Percentiles rank a stretch among this genome's conserved stretches.
Evolutionary conservation across 352 stramenopile species (phyloP).

Genomic region (Globisporangium camurandrum): DNA sequence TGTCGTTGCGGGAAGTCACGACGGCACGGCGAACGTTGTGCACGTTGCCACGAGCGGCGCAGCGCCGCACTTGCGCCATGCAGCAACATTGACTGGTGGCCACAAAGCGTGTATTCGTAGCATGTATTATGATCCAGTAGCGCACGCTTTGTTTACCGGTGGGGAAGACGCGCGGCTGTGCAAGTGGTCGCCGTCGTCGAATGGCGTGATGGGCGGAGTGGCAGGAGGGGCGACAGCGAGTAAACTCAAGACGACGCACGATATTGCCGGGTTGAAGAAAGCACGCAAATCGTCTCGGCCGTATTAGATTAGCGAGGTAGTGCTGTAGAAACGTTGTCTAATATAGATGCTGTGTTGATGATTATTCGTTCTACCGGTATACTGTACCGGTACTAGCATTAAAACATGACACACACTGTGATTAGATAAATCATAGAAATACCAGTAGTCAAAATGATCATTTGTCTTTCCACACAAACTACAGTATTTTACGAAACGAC

Average conservation of each 20-base stretch:
- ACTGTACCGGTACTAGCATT: too few relatives aligned
- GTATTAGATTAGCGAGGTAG: too few relatives aligned
- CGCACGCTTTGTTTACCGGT: constrained; percentile 60
- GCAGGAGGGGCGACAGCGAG: not conserved
- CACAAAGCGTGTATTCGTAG: constrained; percentile 83
- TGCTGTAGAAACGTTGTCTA: too few relatives aligned
- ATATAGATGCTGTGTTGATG: too few relatives aligned
- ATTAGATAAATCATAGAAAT: too few relatives aligned
- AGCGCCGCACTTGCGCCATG: constrained; percentile 54
- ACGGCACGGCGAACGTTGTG: constrained; percentile 66
- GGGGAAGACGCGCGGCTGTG: constrained; percentile 85
- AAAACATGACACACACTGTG: too few relatives aligned
- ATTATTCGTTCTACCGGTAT: too few relatives aligned
- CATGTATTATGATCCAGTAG: constrained; percentile 58
- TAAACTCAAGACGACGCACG: constrained; percentile 24
- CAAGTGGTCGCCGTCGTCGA: constrained; percentile 38
- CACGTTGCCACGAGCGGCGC: constrained; percentile 39
- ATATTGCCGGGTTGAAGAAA: constrained; percentile 55
- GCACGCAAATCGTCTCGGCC: constrained; percentile 63
- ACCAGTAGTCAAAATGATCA: too few relatives aligned
- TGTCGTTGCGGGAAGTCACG: constrained; percentile 69
- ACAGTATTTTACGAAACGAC: too few relatives aligned
- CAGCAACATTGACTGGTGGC: constrained; percentile 37
- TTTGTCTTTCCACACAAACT: too few relatives aligned
- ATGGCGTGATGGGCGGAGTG: not conserved